phyloP scores from a whole-genome alignment of 768 basidiomycete species.

The Daedalea quercina region DNA sequence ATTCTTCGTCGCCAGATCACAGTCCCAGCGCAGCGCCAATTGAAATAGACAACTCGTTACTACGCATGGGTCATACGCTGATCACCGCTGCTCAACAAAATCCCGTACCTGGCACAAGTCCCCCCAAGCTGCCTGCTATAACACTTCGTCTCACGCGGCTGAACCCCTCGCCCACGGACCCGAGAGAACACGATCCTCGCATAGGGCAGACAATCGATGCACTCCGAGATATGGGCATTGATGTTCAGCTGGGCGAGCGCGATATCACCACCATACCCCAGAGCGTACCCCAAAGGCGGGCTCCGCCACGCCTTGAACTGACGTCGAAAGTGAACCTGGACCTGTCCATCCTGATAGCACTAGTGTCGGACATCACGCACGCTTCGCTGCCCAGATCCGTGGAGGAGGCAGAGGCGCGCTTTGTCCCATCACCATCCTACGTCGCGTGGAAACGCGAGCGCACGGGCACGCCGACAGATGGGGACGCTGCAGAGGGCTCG shows the following conservation, averaged over 20 bases:
- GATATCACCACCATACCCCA: conserved; percentile 18
- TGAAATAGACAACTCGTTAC: conserved; percentile 65
- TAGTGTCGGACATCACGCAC: conserved; percentile 18
- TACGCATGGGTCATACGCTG: conserved; percentile 65
- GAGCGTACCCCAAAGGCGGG: not conserved
- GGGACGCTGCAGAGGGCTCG: conserved; percentile 6
- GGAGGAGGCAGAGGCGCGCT: conserved; percentile 56
- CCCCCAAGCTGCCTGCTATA: conserved; percentile 34
- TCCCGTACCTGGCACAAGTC: conserved; percentile 31
- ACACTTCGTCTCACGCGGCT: conserved; percentile 69
- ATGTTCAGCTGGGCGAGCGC: conserved; percentile 61
- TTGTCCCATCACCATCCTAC: conserved; percentile 52
- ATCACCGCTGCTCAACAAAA: conserved; percentile 57
- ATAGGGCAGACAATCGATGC: conserved; percentile 51
- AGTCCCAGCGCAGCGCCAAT: conserved; percentile 37
- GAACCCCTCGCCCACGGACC: conserved; percentile 32
- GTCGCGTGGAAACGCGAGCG: conserved; percentile 48
- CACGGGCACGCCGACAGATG: not conserved
- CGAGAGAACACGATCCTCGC: conserved; percentile 40
- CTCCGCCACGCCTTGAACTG: conserved; percentile 30
- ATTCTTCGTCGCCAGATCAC: not conserved
- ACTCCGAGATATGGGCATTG: conserved; percentile 57
- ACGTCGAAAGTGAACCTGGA: conserved; percentile 71
- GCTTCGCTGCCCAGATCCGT: conserved; percentile 40
- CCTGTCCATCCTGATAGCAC: conserved; percentile 77